Base-by-base conservation (phyloP, 371 early-diverging fungal genomes). In the Nematocida displodere region DNA sequence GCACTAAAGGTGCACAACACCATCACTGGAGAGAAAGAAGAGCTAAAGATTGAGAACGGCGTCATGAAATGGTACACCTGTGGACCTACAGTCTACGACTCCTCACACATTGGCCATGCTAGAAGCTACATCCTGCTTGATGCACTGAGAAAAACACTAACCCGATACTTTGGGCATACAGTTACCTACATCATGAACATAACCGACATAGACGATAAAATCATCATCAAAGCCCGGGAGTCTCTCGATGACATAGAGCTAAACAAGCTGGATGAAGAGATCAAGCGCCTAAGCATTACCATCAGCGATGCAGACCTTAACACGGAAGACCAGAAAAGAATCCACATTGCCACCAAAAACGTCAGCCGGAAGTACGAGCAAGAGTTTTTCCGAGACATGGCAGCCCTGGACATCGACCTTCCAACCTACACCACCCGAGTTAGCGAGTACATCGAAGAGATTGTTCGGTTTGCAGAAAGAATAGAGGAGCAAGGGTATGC, bases 31-130 rank as follows among this genome's bases (percentile, higher is more conserved):
- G 24, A 61, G 2, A 71, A 71, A 26, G 75, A 71, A 20, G 61
- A 48, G 22, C 28, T 71, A 28, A 58, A 71, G 52, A 22, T 61
- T 22, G 75, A 71, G 42, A 50, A 50, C 20, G 22, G 29, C 29
- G 20, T 58, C 20, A 26, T 71, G 31, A 82, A 81, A 52, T 80
- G 84, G 80, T 85, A 85, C 63, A 79, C 79, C 13, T 99, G 99
- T 86, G 99, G 99, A 3, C 99, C 99, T 11, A 99, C 99, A 5
- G 98, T 97, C 20, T 99, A 99, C 81, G 95, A 95, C 83, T 88
- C 90, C 1, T 87, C 95, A 11, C 99, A 99, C 84, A 88, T 99
- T 84, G 99, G 99, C 31, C 98, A 97, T 82, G 97, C 97, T 2
- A 82, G 97, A 82, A 91, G 89, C 64, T 99, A 95, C 81, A 86